Evolutionary conservation across 2,329 filamentous ascomycete genomes (phyloP), one percentile per base, ranked within the genome.

Genomic region (Ilyonectria mors-panacis): DNA sequence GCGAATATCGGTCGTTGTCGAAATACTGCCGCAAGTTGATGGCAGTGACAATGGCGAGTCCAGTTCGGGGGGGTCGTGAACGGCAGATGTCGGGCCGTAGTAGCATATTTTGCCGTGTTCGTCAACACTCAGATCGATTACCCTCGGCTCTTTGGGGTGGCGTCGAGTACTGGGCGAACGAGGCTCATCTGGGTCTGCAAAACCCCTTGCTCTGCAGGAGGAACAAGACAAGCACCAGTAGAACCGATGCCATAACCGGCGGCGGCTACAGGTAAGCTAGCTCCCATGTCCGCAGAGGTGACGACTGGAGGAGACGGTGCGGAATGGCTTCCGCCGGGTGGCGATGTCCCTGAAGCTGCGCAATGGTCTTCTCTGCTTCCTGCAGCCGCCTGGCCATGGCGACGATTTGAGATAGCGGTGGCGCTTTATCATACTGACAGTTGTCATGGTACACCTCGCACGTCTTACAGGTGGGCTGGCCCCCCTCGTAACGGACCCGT

Each of bases 371-470:
- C 64, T 77, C 75, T 4, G 71, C 71, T 19, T 76, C 75, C 56
- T 76, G 69, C 19, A 79, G 69, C n/a, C 73, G 59, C 60, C 71
- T 64, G 6, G 73, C 73, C 75, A 79, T 77, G 15, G 73, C 73
- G 7, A 78, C 51, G 45, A 78, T 65, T 65, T 79, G 77, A 13
- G 77, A 76, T 71, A 79, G 76, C 9, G 78, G 76, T 30, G 76
- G 78, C 48, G 72, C 51, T 60, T 78, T 78, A 55, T 79, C 77
- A 56, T 79, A 79, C 23, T 71, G 75, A 66, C 78, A 79, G 19
- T 76, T 68, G 35, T 76, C 77, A 28, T 73, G 55, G 54, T 78
- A 78, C 7, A 76, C 9, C 47, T 78, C 75, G 65, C 78, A 79
- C 1, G 72, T 79, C 63, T 76, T 77, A 68, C 77, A 79, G 8